Evolutionary conservation across 768 basidiomycete species (phyloP).

Genomic region (Lactarius akahatsu): DNA sequence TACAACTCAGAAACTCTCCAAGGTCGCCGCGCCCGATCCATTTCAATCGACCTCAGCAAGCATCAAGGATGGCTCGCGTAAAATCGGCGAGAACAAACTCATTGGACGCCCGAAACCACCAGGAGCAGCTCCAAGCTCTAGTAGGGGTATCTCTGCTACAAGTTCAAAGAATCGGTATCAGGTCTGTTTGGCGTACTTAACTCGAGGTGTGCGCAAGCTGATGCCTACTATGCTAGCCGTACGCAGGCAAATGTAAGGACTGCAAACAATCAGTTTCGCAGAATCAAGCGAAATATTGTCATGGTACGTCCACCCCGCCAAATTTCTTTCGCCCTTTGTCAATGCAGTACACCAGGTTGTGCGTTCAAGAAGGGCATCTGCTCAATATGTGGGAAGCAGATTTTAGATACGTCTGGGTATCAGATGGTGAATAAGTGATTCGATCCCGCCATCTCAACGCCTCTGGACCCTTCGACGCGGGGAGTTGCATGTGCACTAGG

Average conservation of each 20-base stretch:
- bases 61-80: constrained; percentile 79
- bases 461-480: not conserved
- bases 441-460: constrained; percentile 20
- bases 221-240: constrained; percentile 52
- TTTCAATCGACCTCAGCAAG: constrained; percentile 70
- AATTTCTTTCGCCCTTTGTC: constrained; percentile 8
- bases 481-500: constrained; percentile 7
- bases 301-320: constrained; percentile 50
- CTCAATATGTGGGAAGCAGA: constrained; percentile 84
- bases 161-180: constrained; percentile 76
- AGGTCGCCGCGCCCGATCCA: constrained; percentile 86
- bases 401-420: constrained; percentile 80
- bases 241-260: constrained; percentile 84
- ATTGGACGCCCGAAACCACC: constrained; percentile 50
- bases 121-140: constrained; percentile 26
- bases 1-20: constrained; percentile 74
- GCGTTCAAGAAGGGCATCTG: constrained; percentile 87
- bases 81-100: constrained; percentile 84
- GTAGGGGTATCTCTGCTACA: constrained; percentile 37
- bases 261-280: constrained; percentile 83
- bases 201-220: constrained; percentile 26
- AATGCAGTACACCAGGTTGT: constrained; percentile 53
- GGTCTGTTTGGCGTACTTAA: constrained; percentile 41
- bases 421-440: constrained; percentile 79
- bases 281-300: constrained; percentile 86